phyloP scores from a whole-genome alignment of 768 basidiomycete genomes.

The Pisolithus albus region DNA sequence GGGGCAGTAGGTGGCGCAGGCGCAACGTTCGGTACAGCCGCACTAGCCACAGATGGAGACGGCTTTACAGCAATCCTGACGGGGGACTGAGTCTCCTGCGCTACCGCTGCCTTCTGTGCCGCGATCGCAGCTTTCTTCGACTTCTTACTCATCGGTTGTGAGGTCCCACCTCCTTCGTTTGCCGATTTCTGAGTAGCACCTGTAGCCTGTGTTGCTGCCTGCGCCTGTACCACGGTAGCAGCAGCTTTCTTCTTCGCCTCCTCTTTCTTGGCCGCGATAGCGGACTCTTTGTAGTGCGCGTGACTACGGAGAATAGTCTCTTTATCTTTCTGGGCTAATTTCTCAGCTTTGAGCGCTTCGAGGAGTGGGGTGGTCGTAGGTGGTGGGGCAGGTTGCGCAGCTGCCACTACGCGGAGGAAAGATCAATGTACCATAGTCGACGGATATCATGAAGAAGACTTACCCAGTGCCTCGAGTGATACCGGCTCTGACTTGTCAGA shows the following conservation, averaged over 20 bases:
- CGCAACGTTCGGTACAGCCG: background rate
- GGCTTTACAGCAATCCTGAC: slow-evolving; percentile 7
- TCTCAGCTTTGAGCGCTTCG: slow-evolving; percentile 84
- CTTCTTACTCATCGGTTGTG: slow-evolving; percentile 30
- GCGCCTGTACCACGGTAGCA: background rate
- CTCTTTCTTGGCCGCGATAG: slow-evolving; percentile 31
- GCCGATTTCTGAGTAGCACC: slow-evolving; percentile 28
- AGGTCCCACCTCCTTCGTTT: slow-evolving; percentile 16
- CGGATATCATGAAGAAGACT: slow-evolving; percentile 13
- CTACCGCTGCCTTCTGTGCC: slow-evolving; percentile 18
- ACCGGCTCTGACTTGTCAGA: slow-evolving; percentile 47
- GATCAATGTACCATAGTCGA: background rate
- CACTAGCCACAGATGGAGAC: slow-evolving; percentile 1
- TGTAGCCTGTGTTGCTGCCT: background rate
- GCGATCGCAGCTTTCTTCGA: slow-evolving; percentile 25
- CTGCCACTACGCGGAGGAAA: slow-evolving; percentile 44
- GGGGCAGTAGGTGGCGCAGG: background rate
- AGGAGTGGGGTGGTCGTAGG: slow-evolving; percentile 88
- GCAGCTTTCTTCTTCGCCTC: slow-evolving; percentile 33
- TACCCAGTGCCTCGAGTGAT: slow-evolving; percentile 60
- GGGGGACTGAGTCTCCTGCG: slow-evolving; percentile 1
- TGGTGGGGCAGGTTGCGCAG: slow-evolving; percentile 48
- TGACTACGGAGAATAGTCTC: slow-evolving; percentile 67
- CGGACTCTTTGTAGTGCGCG: slow-evolving; percentile 58
- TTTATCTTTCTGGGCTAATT: slow-evolving; percentile 59